Conservation (phyloP, 164 flowering plant species). For the Nymphaea thermarum region DNA sequence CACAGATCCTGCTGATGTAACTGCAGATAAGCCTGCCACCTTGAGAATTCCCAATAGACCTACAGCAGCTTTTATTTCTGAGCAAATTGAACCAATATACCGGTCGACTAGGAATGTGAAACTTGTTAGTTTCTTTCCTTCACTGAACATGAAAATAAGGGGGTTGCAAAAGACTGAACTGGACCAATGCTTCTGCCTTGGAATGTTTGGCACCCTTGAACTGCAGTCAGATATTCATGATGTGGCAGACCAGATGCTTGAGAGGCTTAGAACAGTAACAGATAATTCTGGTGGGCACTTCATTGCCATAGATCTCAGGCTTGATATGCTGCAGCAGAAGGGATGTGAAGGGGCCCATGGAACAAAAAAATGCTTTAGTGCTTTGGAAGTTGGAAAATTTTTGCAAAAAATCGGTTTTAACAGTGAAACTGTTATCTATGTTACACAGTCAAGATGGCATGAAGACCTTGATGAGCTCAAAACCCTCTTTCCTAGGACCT, state of each 20-base stretch:
- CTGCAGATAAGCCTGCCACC: constrained; percentile 38
- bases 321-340: constrained; percentile 61
- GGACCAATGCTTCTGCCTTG: constrained; percentile 64
- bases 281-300: constrained; percentile 59
- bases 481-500: constrained; percentile 72
- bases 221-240: constrained; percentile 65
- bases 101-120: constrained; percentile 47
- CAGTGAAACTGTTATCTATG: constrained; percentile 58
- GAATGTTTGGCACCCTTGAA: constrained; percentile 68
- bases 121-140: constrained; percentile 69
- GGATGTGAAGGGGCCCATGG: constrained; percentile 38
- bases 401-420: constrained; percentile 61
- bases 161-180: constrained; percentile 17
- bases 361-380: constrained; percentile 51
- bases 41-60: constrained; percentile 75
- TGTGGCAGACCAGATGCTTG: constrained; percentile 75
- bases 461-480: constrained; percentile 58
- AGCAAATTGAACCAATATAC: constrained; percentile 56
- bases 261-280: constrained; percentile 59
- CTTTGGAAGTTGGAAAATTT: constrained; percentile 59
- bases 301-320: constrained; percentile 78
- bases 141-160: constrained; percentile 67
- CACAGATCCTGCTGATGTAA: constrained; percentile 41
- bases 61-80: constrained; percentile 47
- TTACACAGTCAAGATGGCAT: constrained; percentile 80